Conservation (phyloP, 495 filamentous ascomycete species). For the Cairneyella variabilis region DNA sequence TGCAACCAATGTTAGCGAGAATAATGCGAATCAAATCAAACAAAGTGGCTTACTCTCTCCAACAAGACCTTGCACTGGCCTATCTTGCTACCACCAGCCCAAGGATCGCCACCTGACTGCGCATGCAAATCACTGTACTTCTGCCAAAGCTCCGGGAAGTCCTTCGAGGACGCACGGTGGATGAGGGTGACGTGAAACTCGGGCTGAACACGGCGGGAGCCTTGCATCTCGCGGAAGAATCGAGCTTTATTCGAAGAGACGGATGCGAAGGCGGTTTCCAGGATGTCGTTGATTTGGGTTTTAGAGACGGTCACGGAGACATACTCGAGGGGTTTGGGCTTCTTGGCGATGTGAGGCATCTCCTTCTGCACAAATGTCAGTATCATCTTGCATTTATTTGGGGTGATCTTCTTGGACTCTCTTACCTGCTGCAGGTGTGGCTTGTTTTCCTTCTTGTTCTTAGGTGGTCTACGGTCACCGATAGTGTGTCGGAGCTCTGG, state of each 20-base stretch:
- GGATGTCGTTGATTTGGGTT: slow-evolving; percentile 50
- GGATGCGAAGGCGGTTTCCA: slow-evolving; percentile 64
- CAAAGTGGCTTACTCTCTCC: slow-evolving; percentile 33
- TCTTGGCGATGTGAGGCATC: slow-evolving; percentile 25
- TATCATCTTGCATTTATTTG: background rate
- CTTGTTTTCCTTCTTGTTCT: slow-evolving; percentile 23
- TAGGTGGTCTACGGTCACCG: slow-evolving; percentile 34
- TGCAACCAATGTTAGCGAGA: too few species aligned
- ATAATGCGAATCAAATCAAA: too few species aligned
- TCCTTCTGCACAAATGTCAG: slow-evolving; percentile 11
- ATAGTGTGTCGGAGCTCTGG: slow-evolving; percentile 74
- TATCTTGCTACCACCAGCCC: slow-evolving; percentile 31
- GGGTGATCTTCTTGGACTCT: too few species aligned
- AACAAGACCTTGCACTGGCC: slow-evolving; percentile 48
- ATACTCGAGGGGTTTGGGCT: slow-evolving; percentile 60
- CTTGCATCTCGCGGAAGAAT: slow-evolving; percentile 73
- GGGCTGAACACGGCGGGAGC: slow-evolving; percentile 68
- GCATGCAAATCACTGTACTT: slow-evolving; percentile 51
- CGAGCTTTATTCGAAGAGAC: slow-evolving; percentile 44
- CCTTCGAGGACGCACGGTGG: slow-evolving; percentile 60
- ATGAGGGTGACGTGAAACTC: slow-evolving; percentile 94
- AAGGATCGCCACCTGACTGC: slow-evolving; percentile 26
- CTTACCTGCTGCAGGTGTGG: slow-evolving; percentile 25
- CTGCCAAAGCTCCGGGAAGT: slow-evolving; percentile 67
- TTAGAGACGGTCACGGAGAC: slow-evolving; percentile 66